A percentile compares a stretch with the other conserved stretches of the same genome.
These are phyloP conservation scores for Paramecium octaurelia DNA, from an alignment of 73 alveolate genomes.

Conservation along the genomic window DNA sequence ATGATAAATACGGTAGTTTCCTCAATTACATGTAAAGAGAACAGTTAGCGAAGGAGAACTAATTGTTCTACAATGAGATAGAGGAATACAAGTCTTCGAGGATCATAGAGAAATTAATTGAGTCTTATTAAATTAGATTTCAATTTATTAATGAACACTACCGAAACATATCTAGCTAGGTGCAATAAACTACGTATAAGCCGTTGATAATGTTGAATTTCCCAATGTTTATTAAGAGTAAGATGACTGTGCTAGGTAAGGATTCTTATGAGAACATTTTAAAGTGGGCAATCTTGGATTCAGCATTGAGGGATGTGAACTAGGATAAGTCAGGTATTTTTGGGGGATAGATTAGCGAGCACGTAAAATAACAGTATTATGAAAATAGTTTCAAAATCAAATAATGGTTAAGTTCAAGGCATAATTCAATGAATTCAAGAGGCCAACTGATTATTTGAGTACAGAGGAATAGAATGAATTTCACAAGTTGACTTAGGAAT, in stretches of 20 bases:
- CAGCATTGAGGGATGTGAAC: conserved; percentile 41
- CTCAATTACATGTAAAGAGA: background rate
- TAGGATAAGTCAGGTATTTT: background rate
- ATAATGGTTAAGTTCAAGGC: background rate
- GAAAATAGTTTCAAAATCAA: background rate
- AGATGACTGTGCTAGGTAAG: background rate
- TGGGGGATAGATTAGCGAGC: background rate
- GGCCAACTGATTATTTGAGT: background rate
- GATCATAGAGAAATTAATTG: background rate
- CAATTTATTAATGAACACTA: conserved; percentile 25
- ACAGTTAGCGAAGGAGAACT: background rate
- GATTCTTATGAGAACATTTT: conserved; percentile 7
- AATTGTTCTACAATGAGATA: conserved; percentile 16
- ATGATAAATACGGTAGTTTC: background rate
- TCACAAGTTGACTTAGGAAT: background rate
- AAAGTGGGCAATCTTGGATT: conserved; percentile 43
- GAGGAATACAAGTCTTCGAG: background rate
- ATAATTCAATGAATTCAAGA: conserved; percentile 19
- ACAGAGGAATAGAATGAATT: background rate
- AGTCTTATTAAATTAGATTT: conserved; percentile 21
- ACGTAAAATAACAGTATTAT: background rate
- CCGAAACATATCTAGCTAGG: background rate
- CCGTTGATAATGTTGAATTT: background rate
- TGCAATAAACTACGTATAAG: background rate
- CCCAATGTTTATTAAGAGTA: background rate